These are phyloP conservation scores for Annulohypoxylon stygium DNA, from an alignment of 495 filamentous ascomycete genomes.

Conservation along the genomic window DNA sequence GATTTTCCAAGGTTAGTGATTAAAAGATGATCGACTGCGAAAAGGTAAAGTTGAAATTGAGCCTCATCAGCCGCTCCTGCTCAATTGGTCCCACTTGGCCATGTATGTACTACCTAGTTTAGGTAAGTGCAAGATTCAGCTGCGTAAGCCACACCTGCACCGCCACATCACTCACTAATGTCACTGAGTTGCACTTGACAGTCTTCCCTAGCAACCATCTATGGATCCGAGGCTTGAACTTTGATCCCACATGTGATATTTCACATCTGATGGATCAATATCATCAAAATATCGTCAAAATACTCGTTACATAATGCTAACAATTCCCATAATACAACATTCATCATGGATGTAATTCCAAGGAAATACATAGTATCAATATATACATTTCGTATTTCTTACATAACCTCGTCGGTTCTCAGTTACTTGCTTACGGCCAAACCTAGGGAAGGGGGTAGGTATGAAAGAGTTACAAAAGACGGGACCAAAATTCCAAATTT, in stretches of 20 bases:
- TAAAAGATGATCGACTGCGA: constrained; percentile 20
- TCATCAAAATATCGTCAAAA: too few relatives aligned
- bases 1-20: constrained; percentile 23
- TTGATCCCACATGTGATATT: not conserved
- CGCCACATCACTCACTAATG: not conserved
- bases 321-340: too few relatives aligned
- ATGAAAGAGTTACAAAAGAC: constrained; percentile 27
- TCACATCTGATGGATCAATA: too few relatives aligned
- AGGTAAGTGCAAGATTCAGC: not conserved
- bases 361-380: not conserved
- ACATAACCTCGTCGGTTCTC: not conserved
- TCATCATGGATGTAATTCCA: too few relatives aligned
- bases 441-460: not conserved
- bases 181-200: not conserved
- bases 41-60: constrained; percentile 36
- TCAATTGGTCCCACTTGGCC: not conserved
- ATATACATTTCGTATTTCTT: not conserved
- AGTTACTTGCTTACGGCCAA: constrained; percentile 9
- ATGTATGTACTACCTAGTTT: not conserved
- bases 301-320: too few relatives aligned
- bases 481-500: constrained; percentile 30
- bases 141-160: not conserved
- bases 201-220: not conserved
- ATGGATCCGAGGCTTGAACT: not conserved
- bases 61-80: constrained; percentile 42